Conservation (phyloP, 441 rosid species). For the Isatis lusitanica region DNA sequence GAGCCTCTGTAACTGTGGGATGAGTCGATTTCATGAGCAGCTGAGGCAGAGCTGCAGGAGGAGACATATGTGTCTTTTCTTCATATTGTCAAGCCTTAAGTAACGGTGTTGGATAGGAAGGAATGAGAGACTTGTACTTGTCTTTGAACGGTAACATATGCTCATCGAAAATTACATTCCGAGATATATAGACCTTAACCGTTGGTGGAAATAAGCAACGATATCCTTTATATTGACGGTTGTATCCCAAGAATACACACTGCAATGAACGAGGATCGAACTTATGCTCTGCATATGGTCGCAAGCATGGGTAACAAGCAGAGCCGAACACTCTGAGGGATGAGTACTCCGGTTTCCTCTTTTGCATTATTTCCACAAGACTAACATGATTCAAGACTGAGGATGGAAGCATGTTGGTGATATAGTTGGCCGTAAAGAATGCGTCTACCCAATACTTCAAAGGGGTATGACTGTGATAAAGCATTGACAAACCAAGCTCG, state of each 20-base stretch:
- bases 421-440: too few relatives aligned
- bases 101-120: not conserved
- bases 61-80: not conserved
- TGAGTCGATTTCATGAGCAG: too few relatives aligned
- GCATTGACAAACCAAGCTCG: too few relatives aligned
- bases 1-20: too few relatives aligned
- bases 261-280: not conserved
- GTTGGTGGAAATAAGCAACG: not conserved
- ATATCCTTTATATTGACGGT: not conserved
- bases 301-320: not conserved
- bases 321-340: not conserved
- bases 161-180: not conserved
- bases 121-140: not conserved
- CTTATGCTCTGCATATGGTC: not conserved
- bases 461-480: too few relatives aligned
- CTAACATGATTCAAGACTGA: too few relatives aligned
- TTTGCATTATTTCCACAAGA: too few relatives aligned
- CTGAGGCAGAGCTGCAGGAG: not conserved
- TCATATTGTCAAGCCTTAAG: not conserved
- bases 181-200: not conserved
- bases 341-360: not conserved
- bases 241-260: not conserved
- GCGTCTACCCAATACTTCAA: too few relatives aligned
- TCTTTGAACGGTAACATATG: not conserved
- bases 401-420: not conserved